Conservation (phyloP, 2,329 filamentous ascomycete genomes). For the Scedosporium aurantiacum region DNA sequence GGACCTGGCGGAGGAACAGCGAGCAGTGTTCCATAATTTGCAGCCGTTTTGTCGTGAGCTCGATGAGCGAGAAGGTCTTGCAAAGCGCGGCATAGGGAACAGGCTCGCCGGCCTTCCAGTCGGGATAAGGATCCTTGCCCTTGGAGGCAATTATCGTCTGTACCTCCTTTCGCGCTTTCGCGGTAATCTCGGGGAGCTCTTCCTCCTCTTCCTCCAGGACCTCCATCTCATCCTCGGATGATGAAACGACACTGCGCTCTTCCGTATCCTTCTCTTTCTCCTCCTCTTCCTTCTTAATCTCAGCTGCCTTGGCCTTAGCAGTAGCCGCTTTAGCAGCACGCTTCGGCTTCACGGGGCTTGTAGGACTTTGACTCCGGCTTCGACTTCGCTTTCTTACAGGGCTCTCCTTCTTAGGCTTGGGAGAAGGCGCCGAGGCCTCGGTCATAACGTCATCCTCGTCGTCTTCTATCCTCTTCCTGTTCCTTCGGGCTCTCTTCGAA, state of each 20-base stretch:
- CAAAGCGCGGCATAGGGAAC: constrained; percentile 93
- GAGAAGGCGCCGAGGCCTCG: constrained; percentile 7
- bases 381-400: background rate
- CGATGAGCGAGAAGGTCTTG: constrained; percentile 85
- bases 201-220: constrained; percentile 38
- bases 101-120: constrained; percentile 81
- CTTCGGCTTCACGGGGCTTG: constrained; percentile 11
- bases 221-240: constrained; percentile 40
- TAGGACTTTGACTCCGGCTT: background rate
- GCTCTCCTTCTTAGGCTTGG: constrained; percentile 9
- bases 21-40: constrained; percentile 84
- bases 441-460: constrained; percentile 34
- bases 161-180: constrained; percentile 69
- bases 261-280: constrained; percentile 33
- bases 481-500: constrained; percentile 43
- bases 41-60: constrained; percentile 86
- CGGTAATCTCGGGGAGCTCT: constrained; percentile 59
- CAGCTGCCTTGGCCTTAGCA: constrained; percentile 17
- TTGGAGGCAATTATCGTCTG: constrained; percentile 46
- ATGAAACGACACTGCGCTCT: constrained; percentile 26
- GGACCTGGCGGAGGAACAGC: constrained; percentile 84
- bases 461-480: constrained; percentile 36
- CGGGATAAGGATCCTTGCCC: constrained; percentile 77
- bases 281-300: constrained; percentile 29
- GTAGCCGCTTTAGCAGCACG: constrained; percentile 9